Conservation (phyloP, 768 basidiomycete species). For the Calocera cornea region DNA sequence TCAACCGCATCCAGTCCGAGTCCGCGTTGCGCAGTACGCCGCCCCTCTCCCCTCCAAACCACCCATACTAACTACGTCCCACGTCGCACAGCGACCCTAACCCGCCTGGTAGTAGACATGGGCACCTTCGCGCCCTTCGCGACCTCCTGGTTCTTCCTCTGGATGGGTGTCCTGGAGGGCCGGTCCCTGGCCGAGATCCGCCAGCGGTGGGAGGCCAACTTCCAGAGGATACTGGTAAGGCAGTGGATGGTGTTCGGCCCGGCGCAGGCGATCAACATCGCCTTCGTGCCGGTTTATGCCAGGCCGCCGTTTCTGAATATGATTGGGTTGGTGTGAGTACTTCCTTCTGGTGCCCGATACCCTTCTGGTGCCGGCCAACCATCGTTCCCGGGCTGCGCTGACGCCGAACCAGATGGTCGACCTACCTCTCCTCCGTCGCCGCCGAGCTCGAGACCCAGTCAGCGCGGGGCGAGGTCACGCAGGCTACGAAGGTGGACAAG, state of each 20-base stretch:
- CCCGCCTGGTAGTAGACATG: constrained; percentile 12
- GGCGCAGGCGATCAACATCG: constrained; percentile 12
- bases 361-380: background rate
- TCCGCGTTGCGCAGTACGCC: constrained; percentile 6
- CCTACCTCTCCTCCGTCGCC: background rate
- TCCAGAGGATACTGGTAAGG: background rate
- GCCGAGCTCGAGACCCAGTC: background rate
- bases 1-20: constrained; percentile 6
- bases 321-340: background rate
- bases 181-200: constrained; percentile 10
- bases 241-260: constrained; percentile 13
- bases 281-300: constrained; percentile 15
- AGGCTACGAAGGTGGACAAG: background rate
- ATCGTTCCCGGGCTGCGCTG: background rate
- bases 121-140: constrained; percentile 15
- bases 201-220: constrained; percentile 15
- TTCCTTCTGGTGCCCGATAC: background rate
- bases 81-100: background rate
- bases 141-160: constrained; percentile 15
- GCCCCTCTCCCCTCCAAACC: background rate
- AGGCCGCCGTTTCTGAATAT: constrained; percentile 18
- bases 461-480: background rate
- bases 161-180: constrained; percentile 11
- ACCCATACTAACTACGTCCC: background rate
- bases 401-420: background rate